A percentile compares a stretch with the other conserved stretches of the same genome.
phyloP scores from a whole-genome alignment of 345 rosid genomes.

The Linum lewisii region DNA sequence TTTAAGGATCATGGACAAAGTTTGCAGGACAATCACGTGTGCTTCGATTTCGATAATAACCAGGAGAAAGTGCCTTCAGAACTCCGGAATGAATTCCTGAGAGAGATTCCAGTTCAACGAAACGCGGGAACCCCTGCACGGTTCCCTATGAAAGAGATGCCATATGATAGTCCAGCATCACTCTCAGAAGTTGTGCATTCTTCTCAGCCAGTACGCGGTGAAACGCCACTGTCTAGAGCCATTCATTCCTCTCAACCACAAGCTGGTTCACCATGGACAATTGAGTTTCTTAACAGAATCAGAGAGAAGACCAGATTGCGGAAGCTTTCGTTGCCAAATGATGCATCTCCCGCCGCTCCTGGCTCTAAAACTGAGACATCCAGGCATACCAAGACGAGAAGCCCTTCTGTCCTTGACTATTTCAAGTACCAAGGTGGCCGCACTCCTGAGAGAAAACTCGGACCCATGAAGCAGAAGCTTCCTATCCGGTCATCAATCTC shows the following conservation, averaged over 20 bases:
- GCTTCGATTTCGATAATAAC: conserved; percentile 15
- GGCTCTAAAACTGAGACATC: conserved; percentile 26
- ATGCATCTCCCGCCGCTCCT: conserved; percentile 29
- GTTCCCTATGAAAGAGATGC: conserved; percentile 34
- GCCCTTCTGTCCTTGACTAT: conserved; percentile 71
- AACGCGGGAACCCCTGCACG: conserved; percentile 28
- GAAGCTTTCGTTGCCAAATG: conserved; percentile 46
- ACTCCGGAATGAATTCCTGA: conserved; percentile 26
- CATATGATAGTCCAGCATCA: conserved; percentile 48
- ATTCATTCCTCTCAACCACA: conserved; percentile 39
- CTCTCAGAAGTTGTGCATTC: conserved; percentile 54
- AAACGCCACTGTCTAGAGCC: conserved; percentile 59
- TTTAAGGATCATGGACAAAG: conserved; percentile 21
- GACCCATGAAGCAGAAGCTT: conserved; percentile 51
- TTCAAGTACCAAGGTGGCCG: conserved; percentile 71
- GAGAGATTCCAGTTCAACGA: conserved; percentile 30
- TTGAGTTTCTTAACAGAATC: conserved; percentile 77
- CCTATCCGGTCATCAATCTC: conserved; percentile 29
- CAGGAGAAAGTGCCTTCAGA: conserved; percentile 25
- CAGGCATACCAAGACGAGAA: conserved; percentile 49
- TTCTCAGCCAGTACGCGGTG: conserved; percentile 19
- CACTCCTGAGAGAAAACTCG: conserved; percentile 26
- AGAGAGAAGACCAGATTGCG: conserved; percentile 66
- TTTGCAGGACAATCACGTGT: conserved; percentile 18
- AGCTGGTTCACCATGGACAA: conserved; percentile 83